Evolutionary conservation across 2,329 filamentous ascomycete species (phyloP).

Genomic region (Colletotrichum costaricense): DNA sequence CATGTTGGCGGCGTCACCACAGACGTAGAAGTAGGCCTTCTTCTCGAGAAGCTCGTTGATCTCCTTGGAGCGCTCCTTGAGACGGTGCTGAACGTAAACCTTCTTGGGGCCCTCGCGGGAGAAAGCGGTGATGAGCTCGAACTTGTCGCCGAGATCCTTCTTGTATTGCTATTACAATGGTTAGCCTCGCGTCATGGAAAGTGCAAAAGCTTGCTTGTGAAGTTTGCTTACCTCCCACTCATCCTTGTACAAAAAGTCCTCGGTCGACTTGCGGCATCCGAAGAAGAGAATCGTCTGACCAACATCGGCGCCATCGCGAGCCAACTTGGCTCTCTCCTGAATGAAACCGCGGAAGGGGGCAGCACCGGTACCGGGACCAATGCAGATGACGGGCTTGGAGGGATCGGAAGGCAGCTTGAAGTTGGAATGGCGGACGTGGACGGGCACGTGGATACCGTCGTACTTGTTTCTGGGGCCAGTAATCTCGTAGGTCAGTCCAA

Average conservation of each 20-base stretch:
- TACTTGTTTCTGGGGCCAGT: slow-evolving; percentile 95
- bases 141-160: slow-evolving; percentile 84
- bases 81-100: slow-evolving; percentile 95
- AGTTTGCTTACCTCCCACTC: slow-evolving; percentile 86
- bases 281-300: slow-evolving; percentile 94
- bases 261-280: slow-evolving; percentile 86
- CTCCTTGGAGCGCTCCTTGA: slow-evolving; percentile 85
- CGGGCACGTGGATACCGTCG: slow-evolving; percentile 92
- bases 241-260: slow-evolving; percentile 92
- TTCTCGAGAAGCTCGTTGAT: slow-evolving; percentile 88
- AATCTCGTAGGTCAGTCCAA: slow-evolving; percentile 88
- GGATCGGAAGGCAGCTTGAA: slow-evolving; percentile 99
- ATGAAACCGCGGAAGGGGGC: slow-evolving; percentile 96
- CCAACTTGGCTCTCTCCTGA: slow-evolving; percentile 90
- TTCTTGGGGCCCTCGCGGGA: slow-evolving; percentile 90
- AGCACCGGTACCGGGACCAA: slow-evolving; percentile 95
- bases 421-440: slow-evolving; percentile 97
- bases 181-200: not conserved
- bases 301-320: slow-evolving; percentile 81
- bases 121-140: slow-evolving; percentile 93
- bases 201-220: too few relatives aligned
- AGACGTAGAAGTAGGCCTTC: slow-evolving; percentile 97
- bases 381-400: slow-evolving; percentile 92
- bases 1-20: slow-evolving; percentile 98
- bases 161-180: slow-evolving; percentile 76